Percentiles rank a stretch among this genome's conserved stretches.
Conservation (phyloP, 1,284 basidiomycete genomes). For the Sphagnurus paluster region DNA sequence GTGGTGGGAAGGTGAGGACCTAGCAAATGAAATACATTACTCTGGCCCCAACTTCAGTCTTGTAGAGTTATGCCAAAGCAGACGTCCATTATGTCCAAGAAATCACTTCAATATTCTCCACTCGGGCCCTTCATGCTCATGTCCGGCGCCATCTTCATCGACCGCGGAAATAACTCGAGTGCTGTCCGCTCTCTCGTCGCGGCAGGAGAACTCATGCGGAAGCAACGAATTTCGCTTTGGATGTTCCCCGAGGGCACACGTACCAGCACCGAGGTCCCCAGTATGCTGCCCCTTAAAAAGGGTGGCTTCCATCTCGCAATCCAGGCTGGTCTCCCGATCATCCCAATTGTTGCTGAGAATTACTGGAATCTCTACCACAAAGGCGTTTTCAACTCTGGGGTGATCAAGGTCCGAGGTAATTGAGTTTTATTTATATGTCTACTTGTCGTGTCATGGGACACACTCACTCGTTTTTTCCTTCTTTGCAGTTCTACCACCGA, state of each 20-base stretch:
- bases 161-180: constrained; percentile 79
- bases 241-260: constrained; percentile 95
- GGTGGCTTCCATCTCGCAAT: constrained; percentile 97
- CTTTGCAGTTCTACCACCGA: constrained; percentile 70
- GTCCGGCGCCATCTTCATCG: constrained; percentile 92
- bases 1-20: constrained; percentile 74
- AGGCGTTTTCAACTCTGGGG: constrained; percentile 78
- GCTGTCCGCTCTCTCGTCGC: constrained; percentile 79
- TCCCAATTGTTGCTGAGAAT: constrained; percentile 93
- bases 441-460: constrained; percentile 1
- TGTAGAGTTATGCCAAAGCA: constrained; percentile 80
- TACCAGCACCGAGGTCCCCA: constrained; percentile 62
- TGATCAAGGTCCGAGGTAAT: constrained; percentile 82
- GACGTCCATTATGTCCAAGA: constrained; percentile 93
- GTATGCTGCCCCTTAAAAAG: constrained; percentile 92
- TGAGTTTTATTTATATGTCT: constrained; percentile 4
- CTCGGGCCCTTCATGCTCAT: constrained; percentile 93
- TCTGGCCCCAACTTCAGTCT: neutral
- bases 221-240: constrained; percentile 76
- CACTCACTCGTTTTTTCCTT: constrained; percentile 4
- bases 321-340: constrained; percentile 85
- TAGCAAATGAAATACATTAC: neutral
- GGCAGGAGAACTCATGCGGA: constrained; percentile 85
- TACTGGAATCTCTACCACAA: constrained; percentile 86
- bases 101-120: constrained; percentile 85